Conservation (phyloP, 495 filamentous ascomycete genomes). For the Lophiotrema nucula region DNA sequence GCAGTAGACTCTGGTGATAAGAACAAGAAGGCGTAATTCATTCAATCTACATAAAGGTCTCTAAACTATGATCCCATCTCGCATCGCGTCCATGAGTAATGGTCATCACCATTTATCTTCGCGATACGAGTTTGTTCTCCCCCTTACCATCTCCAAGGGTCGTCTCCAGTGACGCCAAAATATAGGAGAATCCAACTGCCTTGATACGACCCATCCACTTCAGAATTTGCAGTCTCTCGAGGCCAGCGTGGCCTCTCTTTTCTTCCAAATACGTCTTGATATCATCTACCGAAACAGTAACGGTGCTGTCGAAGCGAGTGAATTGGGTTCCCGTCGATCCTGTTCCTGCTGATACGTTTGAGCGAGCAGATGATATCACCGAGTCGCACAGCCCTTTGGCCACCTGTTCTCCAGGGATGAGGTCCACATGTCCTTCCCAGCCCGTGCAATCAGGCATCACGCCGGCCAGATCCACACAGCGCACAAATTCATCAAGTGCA, state of each 20-base stretch:
- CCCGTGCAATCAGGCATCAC: not conserved
- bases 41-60: no score
- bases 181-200: not conserved
- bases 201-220: not conserved
- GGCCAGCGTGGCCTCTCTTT: not conserved
- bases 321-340: not conserved
- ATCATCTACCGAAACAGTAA: not conserved
- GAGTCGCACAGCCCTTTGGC: not conserved
- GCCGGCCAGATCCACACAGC: not conserved
- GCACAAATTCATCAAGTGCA: not conserved
- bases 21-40: no score
- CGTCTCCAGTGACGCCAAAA: not conserved
- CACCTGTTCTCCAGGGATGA: not conserved
- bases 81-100: no score
- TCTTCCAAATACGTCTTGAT: not conserved
- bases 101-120: no score
- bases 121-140: no score
- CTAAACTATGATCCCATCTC: no score
- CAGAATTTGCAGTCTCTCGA: not conserved
- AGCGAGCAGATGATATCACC: no score
- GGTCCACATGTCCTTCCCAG: not conserved
- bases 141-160: not conserved
- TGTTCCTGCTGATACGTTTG: no score
- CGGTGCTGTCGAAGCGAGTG: not conserved
- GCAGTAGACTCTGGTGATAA: no score